Evolutionary conservation across 306 rosid genomes (phyloP).

Genomic region (Pachyrhizus erosus): DNA sequence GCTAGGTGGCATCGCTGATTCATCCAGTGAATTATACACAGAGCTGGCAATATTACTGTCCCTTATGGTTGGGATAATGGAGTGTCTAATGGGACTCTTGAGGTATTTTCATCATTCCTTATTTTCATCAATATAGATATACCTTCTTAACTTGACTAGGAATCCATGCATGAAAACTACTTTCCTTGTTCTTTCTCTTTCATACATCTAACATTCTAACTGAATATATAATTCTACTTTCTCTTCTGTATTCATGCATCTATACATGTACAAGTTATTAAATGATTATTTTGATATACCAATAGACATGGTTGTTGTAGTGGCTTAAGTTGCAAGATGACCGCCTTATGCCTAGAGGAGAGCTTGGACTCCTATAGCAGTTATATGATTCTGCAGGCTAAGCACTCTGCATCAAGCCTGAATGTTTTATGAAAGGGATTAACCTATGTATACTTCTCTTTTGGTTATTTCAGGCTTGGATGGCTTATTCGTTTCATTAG

Average conservation of each 20-base stretch:
- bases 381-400: conserved; percentile 16
- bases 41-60: conserved; percentile 89
- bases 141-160: conserved; percentile 22
- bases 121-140: conserved; percentile 22
- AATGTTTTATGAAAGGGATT: conserved; percentile 29
- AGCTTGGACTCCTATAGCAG: conserved; percentile 25
- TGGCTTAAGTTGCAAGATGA: conserved; percentile 21
- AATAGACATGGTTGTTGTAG: conserved; percentile 17
- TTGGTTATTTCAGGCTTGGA: conserved; percentile 82
- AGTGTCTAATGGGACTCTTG: conserved; percentile 92
- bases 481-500: conserved; percentile 98
- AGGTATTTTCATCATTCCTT: conserved; percentile 60
- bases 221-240: conserved; percentile 24
- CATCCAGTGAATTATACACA: conserved; percentile 80
- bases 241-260: not conserved
- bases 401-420: conserved; percentile 31
- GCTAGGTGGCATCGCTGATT: conserved; percentile 74
- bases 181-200: conserved; percentile 11
- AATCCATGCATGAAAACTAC: conserved; percentile 13
- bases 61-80: conserved; percentile 95
- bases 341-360: conserved; percentile 10
- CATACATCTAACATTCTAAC: not conserved
- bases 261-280: conserved; percentile 2
- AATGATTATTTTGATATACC: conserved; percentile 26
- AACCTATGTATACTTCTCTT: conserved; percentile 22